phyloP scores from a whole-genome alignment of 2,329 filamentous ascomycete genomes.

The Sclerotinia glacialis region DNA sequence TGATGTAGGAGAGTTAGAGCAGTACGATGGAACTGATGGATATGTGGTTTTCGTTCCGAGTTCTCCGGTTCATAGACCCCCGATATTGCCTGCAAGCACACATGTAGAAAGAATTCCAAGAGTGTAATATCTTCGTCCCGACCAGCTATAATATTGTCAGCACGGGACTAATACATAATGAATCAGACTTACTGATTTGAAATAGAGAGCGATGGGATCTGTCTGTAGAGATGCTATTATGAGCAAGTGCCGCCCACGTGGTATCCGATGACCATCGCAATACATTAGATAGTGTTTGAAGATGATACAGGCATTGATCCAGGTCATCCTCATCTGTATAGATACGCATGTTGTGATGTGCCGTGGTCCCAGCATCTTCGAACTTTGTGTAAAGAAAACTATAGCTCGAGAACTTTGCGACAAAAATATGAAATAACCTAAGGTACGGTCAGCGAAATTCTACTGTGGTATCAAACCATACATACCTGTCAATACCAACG shows the following conservation, averaged over 20 bases:
- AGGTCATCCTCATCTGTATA: constrained; percentile 64
- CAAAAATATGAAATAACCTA: constrained; percentile 61
- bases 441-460: constrained; percentile 28
- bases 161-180: not conserved
- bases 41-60: constrained; percentile 46
- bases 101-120: constrained; percentile 65
- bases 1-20: constrained; percentile 69
- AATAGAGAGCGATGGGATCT: constrained; percentile 47
- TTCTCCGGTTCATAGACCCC: constrained; percentile 42
- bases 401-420: constrained; percentile 56
- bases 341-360: constrained; percentile 33
- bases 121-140: constrained; percentile 57
- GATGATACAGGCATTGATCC: constrained; percentile 73
- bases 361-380: constrained; percentile 27
- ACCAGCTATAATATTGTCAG: constrained; percentile 44
- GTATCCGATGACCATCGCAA: constrained; percentile 65
- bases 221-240: constrained; percentile 53
- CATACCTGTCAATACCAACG: constrained; percentile 61
- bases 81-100: constrained; percentile 62
- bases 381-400: constrained; percentile 47
- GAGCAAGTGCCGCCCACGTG: constrained; percentile 68
- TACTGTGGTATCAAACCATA: constrained; percentile 16
- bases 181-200: constrained; percentile 51
- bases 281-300: constrained; percentile 71
- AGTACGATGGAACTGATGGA: constrained; percentile 67